Evolutionary conservation across 164 flowering plant species (phyloP).

Genomic region (Buxus sempervirens): DNA sequence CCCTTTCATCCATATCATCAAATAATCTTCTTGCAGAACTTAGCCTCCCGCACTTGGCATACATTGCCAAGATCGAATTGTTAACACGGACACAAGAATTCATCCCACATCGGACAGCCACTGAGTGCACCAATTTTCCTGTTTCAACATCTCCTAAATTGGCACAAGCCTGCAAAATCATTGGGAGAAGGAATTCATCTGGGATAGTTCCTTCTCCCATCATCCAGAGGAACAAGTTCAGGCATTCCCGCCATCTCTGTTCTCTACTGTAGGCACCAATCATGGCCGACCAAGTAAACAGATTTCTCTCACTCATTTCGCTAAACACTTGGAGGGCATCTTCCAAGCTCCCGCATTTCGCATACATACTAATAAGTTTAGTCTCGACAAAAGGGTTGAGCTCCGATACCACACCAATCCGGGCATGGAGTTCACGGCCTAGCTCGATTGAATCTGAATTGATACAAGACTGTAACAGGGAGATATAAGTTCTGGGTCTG

Average conservation of each 20-base stretch:
- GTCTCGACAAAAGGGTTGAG: slow-evolving; percentile 39
- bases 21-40: slow-evolving; percentile 37
- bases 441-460: slow-evolving; percentile 29
- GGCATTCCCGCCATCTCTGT: slow-evolving; percentile 44
- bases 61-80: slow-evolving; percentile 52
- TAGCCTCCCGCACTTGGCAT: slow-evolving; percentile 50
- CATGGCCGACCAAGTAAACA: slow-evolving; percentile 62
- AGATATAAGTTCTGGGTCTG: slow-evolving; percentile 27
- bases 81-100: slow-evolving; percentile 20
- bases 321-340: slow-evolving; percentile 54
- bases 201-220: slow-evolving; percentile 37
- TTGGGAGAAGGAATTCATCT: slow-evolving; percentile 46
- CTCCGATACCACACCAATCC: slow-evolving; percentile 22
- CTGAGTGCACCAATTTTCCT: slow-evolving; percentile 42
- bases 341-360: slow-evolving; percentile 49
- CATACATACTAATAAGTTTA: slow-evolving; percentile 60
- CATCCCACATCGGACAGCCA: slow-evolving; percentile 38
- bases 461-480: slow-evolving; percentile 47
- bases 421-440: slow-evolving; percentile 49
- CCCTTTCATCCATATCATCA: slow-evolving; percentile 42
- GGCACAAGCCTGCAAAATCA: slow-evolving; percentile 59
- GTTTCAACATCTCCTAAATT: slow-evolving; percentile 36
- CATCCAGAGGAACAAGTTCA: slow-evolving; percentile 46
- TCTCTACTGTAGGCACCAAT: slow-evolving; percentile 58
- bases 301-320: slow-evolving; percentile 43